Evolutionary conservation across 75 land plant species (phyloP).

Genomic region (Cunninghamia lanceolata): DNA sequence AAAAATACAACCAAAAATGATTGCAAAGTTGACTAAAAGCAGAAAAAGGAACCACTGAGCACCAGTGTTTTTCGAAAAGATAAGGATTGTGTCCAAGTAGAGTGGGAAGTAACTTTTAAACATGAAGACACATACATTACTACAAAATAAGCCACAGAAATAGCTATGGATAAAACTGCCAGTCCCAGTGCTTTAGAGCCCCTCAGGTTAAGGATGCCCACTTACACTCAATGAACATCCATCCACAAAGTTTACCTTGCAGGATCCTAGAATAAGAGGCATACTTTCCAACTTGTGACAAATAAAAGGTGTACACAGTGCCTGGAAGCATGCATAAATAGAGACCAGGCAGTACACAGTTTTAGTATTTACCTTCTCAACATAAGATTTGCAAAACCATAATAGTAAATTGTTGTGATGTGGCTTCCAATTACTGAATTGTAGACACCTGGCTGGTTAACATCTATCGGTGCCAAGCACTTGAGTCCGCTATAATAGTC

Average conservation of each 20-base stretch:
- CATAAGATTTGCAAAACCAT: conserved; percentile 97
- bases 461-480: conserved; percentile 84
- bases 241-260: neutral
- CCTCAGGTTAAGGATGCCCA: neutral
- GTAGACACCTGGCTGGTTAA: conserved; percentile 80
- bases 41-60: neutral
- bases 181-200: neutral
- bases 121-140: neutral
- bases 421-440: conserved; percentile 89
- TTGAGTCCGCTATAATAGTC: conserved; percentile 96
- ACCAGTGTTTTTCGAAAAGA: neutral
- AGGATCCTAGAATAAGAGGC: neutral
- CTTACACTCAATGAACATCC: neutral
- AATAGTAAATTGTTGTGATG: conserved; percentile 90
- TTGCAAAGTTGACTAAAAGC: neutral
- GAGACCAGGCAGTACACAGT: neutral
- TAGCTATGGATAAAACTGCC: neutral
- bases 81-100: neutral
- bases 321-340: neutral
- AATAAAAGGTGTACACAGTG: neutral
- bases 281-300: neutral
- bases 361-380: conserved; percentile 65
- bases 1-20: neutral
- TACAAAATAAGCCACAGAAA: neutral
- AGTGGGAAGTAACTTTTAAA: neutral